Evolutionary conservation across 306 rosid species (phyloP), one percentile per base, ranked within the genome.

Genomic region (Cucumis melo): DNA sequence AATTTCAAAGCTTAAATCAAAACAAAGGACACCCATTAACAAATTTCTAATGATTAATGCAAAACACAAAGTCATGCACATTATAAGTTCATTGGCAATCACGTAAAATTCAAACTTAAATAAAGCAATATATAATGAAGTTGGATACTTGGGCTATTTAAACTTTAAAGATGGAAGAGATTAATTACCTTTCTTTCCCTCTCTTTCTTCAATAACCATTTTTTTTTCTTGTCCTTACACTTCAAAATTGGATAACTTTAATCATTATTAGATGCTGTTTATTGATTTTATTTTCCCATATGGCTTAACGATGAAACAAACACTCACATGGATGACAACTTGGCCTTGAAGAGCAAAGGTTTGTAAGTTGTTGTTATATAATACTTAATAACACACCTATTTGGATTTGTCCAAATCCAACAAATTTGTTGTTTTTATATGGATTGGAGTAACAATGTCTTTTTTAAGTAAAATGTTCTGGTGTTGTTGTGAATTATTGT

Each of bases 281-380:
- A 27, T 27, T 27, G 2, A 27, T 27, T 27, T 27, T 17, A 15
- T 19, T 10, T 4, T 14, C 15, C 1, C 19, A 0, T 64, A 1
- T 66, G 53, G 73, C 73, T 66, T n/a, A 66, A 41, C 70, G 14
- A 50, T 39, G 73, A 67, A 41, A 67, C 55, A 67, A 41, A 67
- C 55, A n/a, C 32, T 67, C 74, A 67, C 55, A 67, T 67, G 74
- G 55, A 67, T 67, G 74, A 67, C 55, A 67, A 20, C 36, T 41
- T 3, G 72, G 72, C 72, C 15, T 36, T 36, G 16, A 17, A 64
- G 50, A 34, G 50, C 27, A 64, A 16, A 16, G 1, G 4, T 38
- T 64, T 27, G 72, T 64, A 64, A 62, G 68, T 62, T 46, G 51
- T 46, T 46, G n/a, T n/a, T n/a, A n/a, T n/a, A 46, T 12, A 15